These are phyloP conservation scores for Rhodocollybia butyracea DNA, from an alignment of 768 basidiomycete species.

Conservation along the genomic window DNA sequence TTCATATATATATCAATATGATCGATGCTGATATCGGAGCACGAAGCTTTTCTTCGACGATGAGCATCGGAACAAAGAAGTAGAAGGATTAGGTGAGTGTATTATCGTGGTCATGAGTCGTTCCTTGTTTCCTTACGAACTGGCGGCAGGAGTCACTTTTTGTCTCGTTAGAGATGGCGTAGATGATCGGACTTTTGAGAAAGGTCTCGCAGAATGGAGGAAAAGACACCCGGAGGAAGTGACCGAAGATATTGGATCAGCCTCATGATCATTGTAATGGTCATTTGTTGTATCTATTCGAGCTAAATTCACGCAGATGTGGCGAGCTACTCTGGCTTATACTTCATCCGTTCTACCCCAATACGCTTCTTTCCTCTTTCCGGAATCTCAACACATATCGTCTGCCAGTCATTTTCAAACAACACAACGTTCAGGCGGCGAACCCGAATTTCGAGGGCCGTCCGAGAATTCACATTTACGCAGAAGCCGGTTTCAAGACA, in stretches of 20 bases:
- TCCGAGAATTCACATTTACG: too few species aligned
- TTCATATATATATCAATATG: background rate
- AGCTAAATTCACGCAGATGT: too few species aligned
- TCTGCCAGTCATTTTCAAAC: too few species aligned
- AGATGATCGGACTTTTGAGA: constrained; percentile 57
- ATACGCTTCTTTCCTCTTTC: too few species aligned
- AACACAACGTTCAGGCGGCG: too few species aligned
- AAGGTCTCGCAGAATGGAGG: constrained; percentile 74
- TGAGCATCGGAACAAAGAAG: constrained; percentile 59
- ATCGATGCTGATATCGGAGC: background rate
- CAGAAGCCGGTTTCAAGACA: too few species aligned
- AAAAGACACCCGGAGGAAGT: constrained; percentile 30
- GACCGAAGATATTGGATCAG: background rate
- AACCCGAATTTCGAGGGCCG: too few species aligned
- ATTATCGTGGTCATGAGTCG: background rate
- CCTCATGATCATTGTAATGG: too few species aligned
- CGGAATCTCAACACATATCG: too few species aligned
- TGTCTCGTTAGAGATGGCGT: constrained; percentile 65
- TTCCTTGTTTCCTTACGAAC: background rate
- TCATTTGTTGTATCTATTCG: too few species aligned
- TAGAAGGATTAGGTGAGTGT: constrained; percentile 51
- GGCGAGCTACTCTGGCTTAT: too few species aligned
- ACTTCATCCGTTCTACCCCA: too few species aligned
- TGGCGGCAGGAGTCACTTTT: constrained; percentile 71
- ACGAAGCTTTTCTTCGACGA: constrained; percentile 70